phyloP scores from a whole-genome alignment of 2,329 filamentous ascomycete species.

The Trichoderma afroharzianum region DNA sequence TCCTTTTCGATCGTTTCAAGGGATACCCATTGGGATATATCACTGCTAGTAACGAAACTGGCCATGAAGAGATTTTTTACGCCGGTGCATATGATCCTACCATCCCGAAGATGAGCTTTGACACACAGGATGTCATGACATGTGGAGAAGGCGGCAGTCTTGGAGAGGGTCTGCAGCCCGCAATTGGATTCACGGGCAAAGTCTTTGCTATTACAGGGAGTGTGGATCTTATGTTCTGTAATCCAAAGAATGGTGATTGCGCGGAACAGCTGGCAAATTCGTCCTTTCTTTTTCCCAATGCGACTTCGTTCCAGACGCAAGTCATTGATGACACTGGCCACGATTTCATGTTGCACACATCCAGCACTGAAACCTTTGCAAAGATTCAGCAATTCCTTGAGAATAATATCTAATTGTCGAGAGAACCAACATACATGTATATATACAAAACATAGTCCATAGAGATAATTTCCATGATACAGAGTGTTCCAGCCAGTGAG shows the following conservation, averaged over 20 bases:
- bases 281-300: neutral
- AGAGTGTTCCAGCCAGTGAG: no score
- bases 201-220: neutral
- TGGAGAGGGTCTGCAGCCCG: neutral
- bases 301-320: neutral
- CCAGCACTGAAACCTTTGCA: neutral
- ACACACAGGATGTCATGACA: neutral
- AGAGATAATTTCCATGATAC: neutral
- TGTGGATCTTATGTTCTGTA: neutral
- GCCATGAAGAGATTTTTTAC: neutral
- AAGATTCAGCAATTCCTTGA: neutral
- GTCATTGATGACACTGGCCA: neutral
- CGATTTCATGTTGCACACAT: neutral
- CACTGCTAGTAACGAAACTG: neutral
- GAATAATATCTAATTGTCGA: neutral
- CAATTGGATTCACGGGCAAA: neutral
- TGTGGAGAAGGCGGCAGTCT: constrained; percentile 1
- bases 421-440: neutral
- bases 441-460: neutral
- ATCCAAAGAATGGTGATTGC: neutral
- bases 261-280: neutral
- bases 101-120: neutral
- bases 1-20: neutral
- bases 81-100: neutral
- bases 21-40: neutral